Evolutionary conservation across 108 stramenopile species (phyloP), one percentile per base, ranked within the genome.

Genomic region (Chaetoceros muelleri): DNA sequence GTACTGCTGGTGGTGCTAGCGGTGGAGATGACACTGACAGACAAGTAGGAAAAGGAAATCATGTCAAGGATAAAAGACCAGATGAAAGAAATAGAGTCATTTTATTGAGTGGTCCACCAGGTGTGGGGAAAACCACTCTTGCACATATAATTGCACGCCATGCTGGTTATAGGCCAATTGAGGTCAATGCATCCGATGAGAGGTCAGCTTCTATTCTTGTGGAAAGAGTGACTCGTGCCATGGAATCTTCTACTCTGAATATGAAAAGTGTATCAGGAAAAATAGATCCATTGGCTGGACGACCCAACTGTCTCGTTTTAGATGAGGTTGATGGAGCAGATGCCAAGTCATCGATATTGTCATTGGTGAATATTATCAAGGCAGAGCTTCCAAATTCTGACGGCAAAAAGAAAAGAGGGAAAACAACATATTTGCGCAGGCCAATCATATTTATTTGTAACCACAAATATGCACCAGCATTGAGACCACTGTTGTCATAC

Each of bases 361-460:
- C 82, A 30, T 67, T 99, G 46, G 83, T 96, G 30, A 75, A 90
- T 19, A 87, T 99, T 55, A 81, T 92, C 59, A 83, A 81, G 29
- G 80, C 86, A 2, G 87, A 83, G 2, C 68, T 88, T 8, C 81
- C 85, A 16, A 67, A 31, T 18, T 72, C 62, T 22, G 47, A 40
- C 21, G 61, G 51, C 0, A 81, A 64, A 29, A 72, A 61, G 5
- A 62, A 58, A 24, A 30, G 29, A 22, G 55, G 57, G 21, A 29
- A 8, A 0, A 48, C 47, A 13, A 57, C 65, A 19, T 79, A 85
- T 29, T 70, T 98, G 2, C 82, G 89, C 19, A 79, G 95, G 24
- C 95, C 95, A 22, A 76, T 97, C 47, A 96, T 99, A 53, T 87
- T 95, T 60, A 96, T 97, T 71, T 98, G 98, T 79, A 99, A 99